Evolutionary conservation across 2,329 filamentous ascomycete species (phyloP).

Genomic region (Talaromyces marneffei): DNA sequence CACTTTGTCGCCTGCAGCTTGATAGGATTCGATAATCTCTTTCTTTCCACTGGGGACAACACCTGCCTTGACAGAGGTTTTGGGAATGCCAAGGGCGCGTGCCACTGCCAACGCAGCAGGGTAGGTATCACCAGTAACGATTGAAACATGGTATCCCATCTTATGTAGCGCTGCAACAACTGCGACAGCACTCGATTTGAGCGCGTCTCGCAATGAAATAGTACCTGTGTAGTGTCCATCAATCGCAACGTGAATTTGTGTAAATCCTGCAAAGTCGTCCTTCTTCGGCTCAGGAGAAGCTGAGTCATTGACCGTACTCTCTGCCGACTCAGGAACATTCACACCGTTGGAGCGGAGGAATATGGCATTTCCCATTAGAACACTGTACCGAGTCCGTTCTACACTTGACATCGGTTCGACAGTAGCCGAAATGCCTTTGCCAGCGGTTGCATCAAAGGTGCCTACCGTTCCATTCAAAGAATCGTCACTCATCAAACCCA

Average conservation of each 20-base stretch:
- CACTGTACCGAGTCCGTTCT: conserved; percentile 66
- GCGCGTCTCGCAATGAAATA: conserved; percentile 77
- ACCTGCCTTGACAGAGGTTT: conserved; percentile 73
- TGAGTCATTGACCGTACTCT: conserved; percentile 23
- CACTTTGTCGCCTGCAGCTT: conserved; percentile 67
- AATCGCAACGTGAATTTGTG: conserved; percentile 86
- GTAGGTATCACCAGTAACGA: conserved; percentile 88
- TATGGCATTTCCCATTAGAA: conserved; percentile 75
- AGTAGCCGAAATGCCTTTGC: conserved; percentile 73
- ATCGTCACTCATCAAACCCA: conserved; percentile 65
- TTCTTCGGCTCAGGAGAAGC: conserved; percentile 30
- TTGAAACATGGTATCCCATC: conserved; percentile 80
- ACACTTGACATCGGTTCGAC: conserved; percentile 68
- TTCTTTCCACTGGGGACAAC: conserved; percentile 90
- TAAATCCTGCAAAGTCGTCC: conserved; percentile 60
- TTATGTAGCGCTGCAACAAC: conserved; percentile 73
- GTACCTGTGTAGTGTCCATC: conserved; percentile 74
- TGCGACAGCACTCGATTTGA: conserved; percentile 80
- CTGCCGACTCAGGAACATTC: conserved; percentile 36
- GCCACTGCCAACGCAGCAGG: conserved; percentile 82
- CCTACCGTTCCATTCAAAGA: conserved; percentile 76
- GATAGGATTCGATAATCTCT: conserved; percentile 70
- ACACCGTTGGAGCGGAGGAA: conserved; percentile 70
- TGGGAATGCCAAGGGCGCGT: conserved; percentile 69
- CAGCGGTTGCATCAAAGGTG: conserved; percentile 77